Conservation (phyloP, 1,284 basidiomycete genomes). For the Trichosporon ovoides region DNA sequence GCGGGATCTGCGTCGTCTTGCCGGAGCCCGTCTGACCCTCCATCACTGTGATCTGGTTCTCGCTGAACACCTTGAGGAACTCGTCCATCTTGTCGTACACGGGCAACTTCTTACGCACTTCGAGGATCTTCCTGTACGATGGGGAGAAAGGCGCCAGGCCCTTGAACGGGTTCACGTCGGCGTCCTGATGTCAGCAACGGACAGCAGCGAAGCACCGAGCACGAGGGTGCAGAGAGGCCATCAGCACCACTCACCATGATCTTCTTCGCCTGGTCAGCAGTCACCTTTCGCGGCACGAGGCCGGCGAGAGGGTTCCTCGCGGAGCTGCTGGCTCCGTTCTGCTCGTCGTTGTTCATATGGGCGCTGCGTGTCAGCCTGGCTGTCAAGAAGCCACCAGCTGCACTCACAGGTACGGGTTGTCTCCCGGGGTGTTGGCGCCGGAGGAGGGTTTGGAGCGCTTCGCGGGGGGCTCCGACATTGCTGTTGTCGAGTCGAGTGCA, state of each 20-base stretch:
- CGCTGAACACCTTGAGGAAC: conserved; percentile 76
- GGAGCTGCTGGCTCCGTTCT: not conserved
- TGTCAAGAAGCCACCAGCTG: not conserved
- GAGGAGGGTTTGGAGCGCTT: conserved; percentile 38
- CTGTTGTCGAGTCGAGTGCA: not conserved
- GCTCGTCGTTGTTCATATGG: conserved; percentile 22
- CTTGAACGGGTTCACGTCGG: conserved; percentile 85
- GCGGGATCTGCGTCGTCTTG: conserved; percentile 98
- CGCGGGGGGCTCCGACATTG: conserved; percentile 36
- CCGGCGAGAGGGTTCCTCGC: conserved; percentile 61
- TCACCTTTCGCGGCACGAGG: conserved; percentile 72
- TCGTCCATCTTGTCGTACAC: conserved; percentile 91
- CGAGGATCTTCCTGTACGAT: conserved; percentile 81
- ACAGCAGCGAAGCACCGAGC: not conserved
- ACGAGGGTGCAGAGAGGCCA: not conserved
- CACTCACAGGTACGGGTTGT: conserved; percentile 44
- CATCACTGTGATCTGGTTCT: conserved; percentile 89
- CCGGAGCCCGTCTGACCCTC: conserved; percentile 98
- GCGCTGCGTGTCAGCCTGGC: conserved; percentile 21
- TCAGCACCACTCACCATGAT: conserved; percentile 59
- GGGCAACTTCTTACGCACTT: conserved; percentile 78
- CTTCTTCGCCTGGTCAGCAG: conserved; percentile 62
- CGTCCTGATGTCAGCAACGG: conserved; percentile 55
- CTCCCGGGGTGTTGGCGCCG: conserved; percentile 22
- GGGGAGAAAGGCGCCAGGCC: conserved; percentile 63